Base-by-base conservation (phyloP, 1,284 basidiomycete genomes). In the Puccinia sorghi region DNA sequence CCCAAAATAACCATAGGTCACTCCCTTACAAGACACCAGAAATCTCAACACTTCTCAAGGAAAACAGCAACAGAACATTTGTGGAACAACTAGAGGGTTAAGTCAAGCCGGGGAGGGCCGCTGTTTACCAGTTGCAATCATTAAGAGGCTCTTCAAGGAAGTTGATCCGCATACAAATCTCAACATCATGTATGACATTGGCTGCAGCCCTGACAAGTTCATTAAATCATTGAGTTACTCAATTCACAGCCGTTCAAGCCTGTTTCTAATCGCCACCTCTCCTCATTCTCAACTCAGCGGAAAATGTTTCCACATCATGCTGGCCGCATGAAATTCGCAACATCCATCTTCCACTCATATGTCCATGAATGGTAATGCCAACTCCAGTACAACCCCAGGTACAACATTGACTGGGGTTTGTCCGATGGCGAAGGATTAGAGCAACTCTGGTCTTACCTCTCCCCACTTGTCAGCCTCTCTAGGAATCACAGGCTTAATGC, bases 341-440 rank as follows among this genome's bases (percentile, higher is more conserved):
- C 43, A 17, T 46, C 43, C 9, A 46, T 46, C 7, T 57, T 57
- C 22, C 54, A 57, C 11, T n/a, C 54, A 22, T 57, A 57, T 57
- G 54, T 27, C 13, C 54, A 57, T 57, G 22, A 57, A 12, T 57
- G 54, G 54, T 1, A 22, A n/a, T 57, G 54, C 54, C 54, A 57
- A 22, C 22, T 57, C n/a, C 1, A 57, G 4, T 57, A 57, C 25
- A n/a, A 57, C 13, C 54, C 54, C n/a, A n/a, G 54, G 11, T 57
- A 22, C 25, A 57, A 57, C 54, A 46, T 46, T 17, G 43, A 7
- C 43, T 46, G 43, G 64, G 64, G 64, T 9, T 43, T 67, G 17
- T 67, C 64, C 11, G 64, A 67, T 43, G 39, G 64, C 13, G 32
- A 67, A 67, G 64, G 64, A 3, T 39, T 67, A 22, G 64, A 67